Evolutionary conservation across 768 basidiomycete species (phyloP), one percentile per base, ranked within the genome.

Genomic region (Lentinula sp.): DNA sequence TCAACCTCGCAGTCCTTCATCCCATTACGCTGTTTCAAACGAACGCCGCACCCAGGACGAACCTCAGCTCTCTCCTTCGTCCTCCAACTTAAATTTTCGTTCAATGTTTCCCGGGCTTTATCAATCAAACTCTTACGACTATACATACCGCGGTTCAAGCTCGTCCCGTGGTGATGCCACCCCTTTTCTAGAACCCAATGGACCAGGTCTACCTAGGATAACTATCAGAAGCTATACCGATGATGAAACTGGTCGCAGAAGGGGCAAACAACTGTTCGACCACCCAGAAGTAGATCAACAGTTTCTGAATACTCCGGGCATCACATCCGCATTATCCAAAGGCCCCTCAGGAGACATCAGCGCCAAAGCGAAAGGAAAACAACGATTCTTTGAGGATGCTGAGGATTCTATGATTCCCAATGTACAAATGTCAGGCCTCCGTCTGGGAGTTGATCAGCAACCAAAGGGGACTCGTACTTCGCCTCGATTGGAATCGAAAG

Each of bases 321-420:
- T 15, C 16, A n/a, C 56, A 18, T 46, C 42, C 9, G 43, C 57
- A 21, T 45, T 23, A 35, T 60, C 50, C 40, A n/a, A 21, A 10
- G 23, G 37, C 11, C 28, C 45, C 34, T n/a, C 18, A 11, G 43
- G 31, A 28, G 54, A 45, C 13, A 35, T 62, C 32, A 55, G 61
- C 28, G 55, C 57, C 39, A 57, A 58, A n/a, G 57, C 23, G 2
- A 49, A 51, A 34, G 61, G 60, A 3, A 62, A 58, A 62, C 49
- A 52, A 31, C 40, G 50, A 62, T 37, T 15, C 7, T 9, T 34
- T 5, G 52, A 55, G 28, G 45, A 35, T 48, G 35, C 35, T 11
- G 49, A 52, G 18, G 31, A 34, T 8, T 18, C 15, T 34, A 11
- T 13, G 9, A 52, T 60, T 42, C 59, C 59, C 6, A 31, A 43